Conservation (phyloP, 768 basidiomycete genomes). For the Cystofilobasidium ferigula region DNA sequence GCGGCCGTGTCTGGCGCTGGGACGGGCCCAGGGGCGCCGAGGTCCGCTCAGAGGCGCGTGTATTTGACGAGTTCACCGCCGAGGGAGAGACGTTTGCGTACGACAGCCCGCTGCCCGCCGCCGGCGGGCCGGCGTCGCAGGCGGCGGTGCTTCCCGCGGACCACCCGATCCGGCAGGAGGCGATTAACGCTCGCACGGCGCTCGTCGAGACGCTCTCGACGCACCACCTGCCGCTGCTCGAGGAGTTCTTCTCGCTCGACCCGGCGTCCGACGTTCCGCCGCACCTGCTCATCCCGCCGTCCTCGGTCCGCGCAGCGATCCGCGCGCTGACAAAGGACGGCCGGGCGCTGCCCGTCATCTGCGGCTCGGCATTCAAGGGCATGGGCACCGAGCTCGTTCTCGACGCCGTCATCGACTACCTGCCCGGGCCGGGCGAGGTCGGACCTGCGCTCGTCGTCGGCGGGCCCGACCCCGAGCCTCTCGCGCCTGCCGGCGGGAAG, state of each 20-base stretch:
- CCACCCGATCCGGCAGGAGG: slow-evolving; percentile 38
- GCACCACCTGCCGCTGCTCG: slow-evolving; percentile 52
- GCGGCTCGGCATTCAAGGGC: slow-evolving; percentile 69
- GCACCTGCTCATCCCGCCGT: slow-evolving; percentile 52
- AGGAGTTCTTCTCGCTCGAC: slow-evolving; percentile 48
- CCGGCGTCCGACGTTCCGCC: slow-evolving; percentile 45
- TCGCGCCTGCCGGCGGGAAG: neutral
- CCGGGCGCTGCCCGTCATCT: slow-evolving; percentile 64
- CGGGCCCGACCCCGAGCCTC: slow-evolving; percentile 5
- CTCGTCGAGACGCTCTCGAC: slow-evolving; percentile 70
- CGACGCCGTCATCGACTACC: slow-evolving; percentile 68
- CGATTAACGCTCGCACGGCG: slow-evolving; percentile 56
- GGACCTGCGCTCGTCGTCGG: slow-evolving; percentile 37
- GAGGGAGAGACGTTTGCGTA: slow-evolving; percentile 20
- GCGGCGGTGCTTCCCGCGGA: slow-evolving; percentile 8
- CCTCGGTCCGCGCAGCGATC: slow-evolving; percentile 52
- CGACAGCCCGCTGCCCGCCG: slow-evolving; percentile 4
- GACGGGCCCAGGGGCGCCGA: slow-evolving; percentile 47
- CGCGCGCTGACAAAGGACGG: slow-evolving; percentile 57
- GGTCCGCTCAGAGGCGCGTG: slow-evolving; percentile 16
- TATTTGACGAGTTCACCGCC: slow-evolving; percentile 25
- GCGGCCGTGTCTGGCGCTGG: slow-evolving; percentile 77
- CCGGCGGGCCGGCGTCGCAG: neutral
- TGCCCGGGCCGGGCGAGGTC: slow-evolving; percentile 67
- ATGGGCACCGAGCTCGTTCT: slow-evolving; percentile 70